Percentiles rank a stretch among this genome's conserved stretches.
phyloP scores from a whole-genome alignment of 805 yeast genomes.

The Zygoascus ofunaensis region DNA sequence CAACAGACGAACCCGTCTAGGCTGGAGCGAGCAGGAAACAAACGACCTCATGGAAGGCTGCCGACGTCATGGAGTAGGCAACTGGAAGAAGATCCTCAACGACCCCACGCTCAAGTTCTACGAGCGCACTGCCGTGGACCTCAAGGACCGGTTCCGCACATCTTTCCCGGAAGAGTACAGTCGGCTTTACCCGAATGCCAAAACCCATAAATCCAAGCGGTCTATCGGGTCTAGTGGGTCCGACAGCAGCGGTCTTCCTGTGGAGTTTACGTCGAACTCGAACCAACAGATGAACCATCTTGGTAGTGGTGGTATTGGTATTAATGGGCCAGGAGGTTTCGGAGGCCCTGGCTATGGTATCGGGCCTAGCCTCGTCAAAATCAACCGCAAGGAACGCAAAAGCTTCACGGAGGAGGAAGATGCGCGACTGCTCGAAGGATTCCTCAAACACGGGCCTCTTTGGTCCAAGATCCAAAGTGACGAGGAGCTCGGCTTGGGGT shows the following conservation, averaged over 20 bases:
- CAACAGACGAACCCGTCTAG: slow-evolving; percentile 29
- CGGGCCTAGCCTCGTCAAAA: slow-evolving; percentile 27
- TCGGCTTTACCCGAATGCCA: slow-evolving; percentile 37
- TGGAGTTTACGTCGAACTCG: neutral
- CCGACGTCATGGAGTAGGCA: slow-evolving; percentile 35
- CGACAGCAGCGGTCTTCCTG: neutral
- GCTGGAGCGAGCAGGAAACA: slow-evolving; percentile 39
- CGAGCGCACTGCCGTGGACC: slow-evolving; percentile 38
- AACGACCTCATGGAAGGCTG: slow-evolving; percentile 36
- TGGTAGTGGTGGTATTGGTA: no score
- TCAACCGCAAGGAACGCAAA: slow-evolving; percentile 36
- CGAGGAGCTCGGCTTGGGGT: slow-evolving; percentile 28
- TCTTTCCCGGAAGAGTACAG: slow-evolving; percentile 38
- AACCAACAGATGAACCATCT: no score
- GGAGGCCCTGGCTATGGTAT: slow-evolving; percentile 1
- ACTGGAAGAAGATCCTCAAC: slow-evolving; percentile 38
- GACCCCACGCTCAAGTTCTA: slow-evolving; percentile 34
- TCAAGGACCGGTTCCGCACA: slow-evolving; percentile 38
- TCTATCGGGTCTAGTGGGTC: slow-evolving; percentile 4
- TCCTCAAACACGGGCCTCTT: slow-evolving; percentile 35
- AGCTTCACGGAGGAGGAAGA: slow-evolving; percentile 36
- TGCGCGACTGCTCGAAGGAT: slow-evolving; percentile 34
- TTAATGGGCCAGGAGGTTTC: no score
- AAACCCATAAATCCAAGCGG: slow-evolving; percentile 32
- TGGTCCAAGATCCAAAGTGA: slow-evolving; percentile 40